Percentiles rank a stretch among this genome's conserved stretches.
phyloP scores from a whole-genome alignment of 2,329 filamentous ascomycete genomes.

The Xylariaceae sp. region DNA sequence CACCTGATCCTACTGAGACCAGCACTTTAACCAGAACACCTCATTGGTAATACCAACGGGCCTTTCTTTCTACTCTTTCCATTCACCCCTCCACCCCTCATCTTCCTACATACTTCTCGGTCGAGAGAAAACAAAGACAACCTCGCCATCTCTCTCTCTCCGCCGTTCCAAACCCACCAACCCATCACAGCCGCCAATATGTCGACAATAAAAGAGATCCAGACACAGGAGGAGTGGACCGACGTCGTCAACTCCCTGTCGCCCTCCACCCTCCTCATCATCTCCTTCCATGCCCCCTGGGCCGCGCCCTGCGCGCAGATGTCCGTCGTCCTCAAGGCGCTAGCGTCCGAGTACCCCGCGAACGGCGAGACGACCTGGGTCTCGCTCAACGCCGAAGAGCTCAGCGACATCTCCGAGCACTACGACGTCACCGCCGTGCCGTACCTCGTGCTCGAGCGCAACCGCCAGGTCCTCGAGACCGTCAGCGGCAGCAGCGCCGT shows the following conservation, averaged over 20 bases:
- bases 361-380: conserved; percentile 70
- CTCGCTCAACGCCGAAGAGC: conserved; percentile 87
- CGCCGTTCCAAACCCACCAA: neutral
- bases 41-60: neutral
- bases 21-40: no score
- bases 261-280: conserved; percentile 66
- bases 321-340: conserved; percentile 75
- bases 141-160: neutral
- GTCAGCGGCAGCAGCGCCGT: conserved; percentile 85
- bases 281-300: conserved; percentile 97
- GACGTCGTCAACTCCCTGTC: conserved; percentile 61
- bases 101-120: neutral
- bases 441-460: conserved; percentile 77
- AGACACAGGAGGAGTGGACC: conserved; percentile 67
- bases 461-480: conserved; percentile 71
- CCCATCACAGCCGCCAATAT: conserved; percentile 38
- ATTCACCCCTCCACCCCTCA: neutral
- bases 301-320: conserved; percentile 94
- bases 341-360: conserved; percentile 78
- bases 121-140: no score
- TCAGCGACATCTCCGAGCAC: conserved; percentile 82
- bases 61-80: neutral
- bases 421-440: conserved; percentile 96
- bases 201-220: conserved; percentile 74
- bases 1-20: no score